Evolutionary conservation across 2,329 filamentous ascomycete species (phyloP).

Genomic region (Penicillium sp.): DNA sequence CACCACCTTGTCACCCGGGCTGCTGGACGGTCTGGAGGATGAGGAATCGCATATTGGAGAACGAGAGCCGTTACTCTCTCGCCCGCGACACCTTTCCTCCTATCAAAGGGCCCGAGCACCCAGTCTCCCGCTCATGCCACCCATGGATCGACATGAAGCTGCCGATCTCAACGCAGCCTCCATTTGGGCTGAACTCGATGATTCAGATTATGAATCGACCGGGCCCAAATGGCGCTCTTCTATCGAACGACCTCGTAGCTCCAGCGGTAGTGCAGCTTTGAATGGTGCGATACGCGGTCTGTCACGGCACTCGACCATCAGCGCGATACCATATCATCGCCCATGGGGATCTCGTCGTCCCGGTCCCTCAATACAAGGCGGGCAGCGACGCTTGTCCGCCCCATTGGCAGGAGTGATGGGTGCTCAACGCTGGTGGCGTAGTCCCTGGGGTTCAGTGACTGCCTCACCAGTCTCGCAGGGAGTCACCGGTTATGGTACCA

Average conservation of each 20-base stretch:
- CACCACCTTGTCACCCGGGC: conserved; percentile 33
- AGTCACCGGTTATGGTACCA: conserved; percentile 36
- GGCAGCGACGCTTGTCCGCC: conserved; percentile 36
- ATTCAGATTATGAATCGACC: conserved; percentile 60
- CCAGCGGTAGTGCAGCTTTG: conserved; percentile 30
- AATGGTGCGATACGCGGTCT: conserved; percentile 28
- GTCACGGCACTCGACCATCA: conserved; percentile 33
- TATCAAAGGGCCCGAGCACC: conserved; percentile 46
- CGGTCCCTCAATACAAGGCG: conserved; percentile 21
- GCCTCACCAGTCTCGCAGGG: conserved; percentile 37
- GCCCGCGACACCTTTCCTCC: conserved; percentile 33
- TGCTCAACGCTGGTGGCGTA: conserved; percentile 30
- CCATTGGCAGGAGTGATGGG: conserved; percentile 30
- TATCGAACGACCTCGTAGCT: conserved; percentile 32
- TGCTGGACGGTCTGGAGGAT: conserved; percentile 37
- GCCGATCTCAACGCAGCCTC: conserved; percentile 72
- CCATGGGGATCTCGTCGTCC: conserved; percentile 33
- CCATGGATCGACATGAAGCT: conserved; percentile 54
- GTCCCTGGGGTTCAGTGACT: conserved; percentile 32
- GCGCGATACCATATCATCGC: conserved; percentile 26
- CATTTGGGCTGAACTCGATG: conserved; percentile 88
- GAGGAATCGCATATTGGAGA: conserved; percentile 51
- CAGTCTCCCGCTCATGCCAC: conserved; percentile 39
- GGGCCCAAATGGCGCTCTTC: conserved; percentile 21
- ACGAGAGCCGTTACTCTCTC: conserved; percentile 47